Evolutionary conservation across 352 stramenopile species (phyloP), one percentile per base, ranked within the genome.

Genomic region (Hyaloperonospora arabidopsidis): DNA sequence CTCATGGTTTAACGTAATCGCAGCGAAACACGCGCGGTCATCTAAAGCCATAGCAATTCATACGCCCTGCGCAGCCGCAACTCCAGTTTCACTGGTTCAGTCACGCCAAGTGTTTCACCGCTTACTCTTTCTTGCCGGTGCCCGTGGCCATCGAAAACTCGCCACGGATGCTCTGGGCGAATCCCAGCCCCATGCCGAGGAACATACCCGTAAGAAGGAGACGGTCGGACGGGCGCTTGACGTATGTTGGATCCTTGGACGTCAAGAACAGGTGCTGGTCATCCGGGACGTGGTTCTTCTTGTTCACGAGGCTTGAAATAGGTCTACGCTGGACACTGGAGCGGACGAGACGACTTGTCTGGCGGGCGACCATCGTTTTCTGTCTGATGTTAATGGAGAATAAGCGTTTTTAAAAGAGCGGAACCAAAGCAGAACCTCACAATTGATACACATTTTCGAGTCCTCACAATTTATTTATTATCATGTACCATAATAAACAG

Each of bases 261-360:
- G 65, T 73, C 29, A 54, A 63, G 65, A 89, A 89, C 34, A 89
- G 70, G 65, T 85, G 73, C 68, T 87, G 79, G 66, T 83, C 74
- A 45, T 65, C 59, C 0, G 47, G 22, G 23, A 89, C 67, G 57
- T 76, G 65, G 70, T 64, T 87, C 53, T 79, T 61, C 71, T 86
- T 84, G 70, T 87, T 79, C 44, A 89, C 62, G 45, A 89, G 75
- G 67, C 49, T 49, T 6, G 79, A 82, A 61, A 84, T 68, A 39
- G 64, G 51, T 61, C 76, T 70, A 35, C 61, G 59, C 59, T 86
- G 69, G 54, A 52, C 46, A 19, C 51, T 40, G 52, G 59, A 50
- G 53, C 63, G 61, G 15, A 54, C 54, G 48, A 67, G 34, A 50
- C 72, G 70, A 49, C 53, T 61, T 50, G 74, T 66, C 59, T 84